Conservation (phyloP, 495 filamentous ascomycete species). For the Immersiella caudata region DNA sequence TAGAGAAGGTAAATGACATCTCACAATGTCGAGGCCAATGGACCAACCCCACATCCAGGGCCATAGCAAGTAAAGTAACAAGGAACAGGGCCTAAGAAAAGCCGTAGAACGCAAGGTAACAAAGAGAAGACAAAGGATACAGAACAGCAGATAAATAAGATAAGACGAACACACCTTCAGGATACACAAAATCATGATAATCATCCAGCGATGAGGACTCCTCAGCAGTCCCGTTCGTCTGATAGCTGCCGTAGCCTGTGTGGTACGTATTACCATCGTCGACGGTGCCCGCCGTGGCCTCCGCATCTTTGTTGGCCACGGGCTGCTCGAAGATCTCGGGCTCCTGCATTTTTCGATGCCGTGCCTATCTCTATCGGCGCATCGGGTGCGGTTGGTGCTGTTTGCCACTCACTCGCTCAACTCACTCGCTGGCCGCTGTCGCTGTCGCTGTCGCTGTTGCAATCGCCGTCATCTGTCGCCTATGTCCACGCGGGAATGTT, state of each 20-base stretch:
- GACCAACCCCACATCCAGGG: too few species aligned
- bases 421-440: not conserved
- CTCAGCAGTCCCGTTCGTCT: conserved; percentile 11
- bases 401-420: not conserved
- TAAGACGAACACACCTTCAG: conserved; percentile 36
- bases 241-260: conserved; percentile 27
- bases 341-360: conserved; percentile 33
- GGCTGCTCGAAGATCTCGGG: conserved; percentile 43
- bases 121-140: too few species aligned
- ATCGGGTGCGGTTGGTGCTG: not conserved
- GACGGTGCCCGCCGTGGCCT: conserved; percentile 17
- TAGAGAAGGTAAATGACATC: too few species aligned
- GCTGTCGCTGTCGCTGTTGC: not conserved
- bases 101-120: too few species aligned
- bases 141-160: not conserved
- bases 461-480: not conserved
- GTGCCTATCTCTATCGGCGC: not conserved
- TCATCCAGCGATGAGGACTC: conserved; percentile 33
- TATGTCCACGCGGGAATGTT: not conserved
- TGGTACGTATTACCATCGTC: conserved; percentile 32
- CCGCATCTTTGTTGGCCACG: conserved; percentile 33
- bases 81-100: too few species aligned
- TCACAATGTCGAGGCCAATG: too few species aligned
- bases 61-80: too few species aligned
- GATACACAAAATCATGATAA: conserved; percentile 42